These are phyloP conservation scores for Trichophyton mentagrophytes DNA, from an alignment of 2,329 filamentous ascomycete species.

Conservation along the genomic window DNA sequence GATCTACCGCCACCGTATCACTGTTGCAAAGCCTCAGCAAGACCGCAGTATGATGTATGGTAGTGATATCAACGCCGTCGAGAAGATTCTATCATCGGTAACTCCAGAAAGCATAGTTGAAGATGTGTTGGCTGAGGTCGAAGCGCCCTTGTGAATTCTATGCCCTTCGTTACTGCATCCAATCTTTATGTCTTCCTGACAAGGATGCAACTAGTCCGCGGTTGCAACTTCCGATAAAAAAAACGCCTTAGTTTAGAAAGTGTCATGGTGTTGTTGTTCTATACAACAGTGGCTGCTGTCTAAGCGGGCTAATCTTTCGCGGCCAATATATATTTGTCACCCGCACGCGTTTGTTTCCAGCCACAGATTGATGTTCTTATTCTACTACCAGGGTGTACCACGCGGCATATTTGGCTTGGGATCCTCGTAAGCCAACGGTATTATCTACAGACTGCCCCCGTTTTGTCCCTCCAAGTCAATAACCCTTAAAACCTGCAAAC, in stretches of 20 bases:
- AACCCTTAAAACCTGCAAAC: neutral
- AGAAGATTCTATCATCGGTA: constrained; percentile 49
- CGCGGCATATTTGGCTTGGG: too few relatives aligned
- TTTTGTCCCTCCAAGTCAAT: too few relatives aligned
- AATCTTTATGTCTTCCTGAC: neutral
- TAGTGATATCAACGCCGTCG: constrained; percentile 59
- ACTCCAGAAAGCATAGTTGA: constrained; percentile 46
- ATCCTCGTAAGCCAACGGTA: too few relatives aligned
- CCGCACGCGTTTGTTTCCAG: too few relatives aligned
- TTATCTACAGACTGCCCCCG: too few relatives aligned
- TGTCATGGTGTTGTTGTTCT: neutral
- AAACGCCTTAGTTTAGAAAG: neutral
- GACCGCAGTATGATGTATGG: constrained; percentile 93
- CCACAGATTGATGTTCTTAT: too few relatives aligned
- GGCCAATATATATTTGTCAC: too few relatives aligned
- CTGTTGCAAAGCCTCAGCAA: constrained; percentile 52
- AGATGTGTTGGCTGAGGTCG: constrained; percentile 44
- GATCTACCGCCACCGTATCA: constrained; percentile 73
- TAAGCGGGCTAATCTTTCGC: too few relatives aligned
- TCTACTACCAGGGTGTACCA: too few relatives aligned
- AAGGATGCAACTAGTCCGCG: neutral
- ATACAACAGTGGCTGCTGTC: too few relatives aligned
- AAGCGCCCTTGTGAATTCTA: constrained; percentile 38
- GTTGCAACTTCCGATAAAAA: neutral
- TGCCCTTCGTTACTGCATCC: neutral